Evolutionary conservation across 331 rosid species (phyloP).

Genomic region (Malus hybrid): DNA sequence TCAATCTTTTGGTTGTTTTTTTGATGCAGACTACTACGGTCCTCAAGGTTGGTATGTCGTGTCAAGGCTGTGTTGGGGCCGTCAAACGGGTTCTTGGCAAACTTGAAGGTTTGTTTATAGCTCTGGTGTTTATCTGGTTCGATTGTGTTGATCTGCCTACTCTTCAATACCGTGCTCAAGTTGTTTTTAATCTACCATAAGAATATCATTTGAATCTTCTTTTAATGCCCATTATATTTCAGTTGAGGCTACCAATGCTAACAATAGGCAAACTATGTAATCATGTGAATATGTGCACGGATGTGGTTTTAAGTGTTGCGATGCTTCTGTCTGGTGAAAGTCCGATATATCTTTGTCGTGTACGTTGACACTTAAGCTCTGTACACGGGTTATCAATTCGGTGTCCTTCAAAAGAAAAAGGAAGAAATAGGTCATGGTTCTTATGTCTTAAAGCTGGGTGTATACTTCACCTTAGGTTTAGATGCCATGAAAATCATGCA

Average conservation of each 20-base stretch:
- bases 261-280: background rate
- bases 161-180: background rate
- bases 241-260: background rate
- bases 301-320: background rate
- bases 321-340: background rate
- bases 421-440: background rate
- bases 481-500: background rate
- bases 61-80: constrained; percentile 87
- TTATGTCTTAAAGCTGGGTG: background rate
- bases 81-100: constrained; percentile 84
- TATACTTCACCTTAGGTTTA: background rate
- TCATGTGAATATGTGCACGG: too few relatives aligned
- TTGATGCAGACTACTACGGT: constrained; percentile 66
- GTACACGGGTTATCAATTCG: background rate
- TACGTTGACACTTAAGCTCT: background rate
- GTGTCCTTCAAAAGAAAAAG: background rate
- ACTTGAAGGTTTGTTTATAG: constrained; percentile 58
- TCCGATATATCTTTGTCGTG: background rate
- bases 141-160: background rate
- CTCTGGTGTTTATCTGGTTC: background rate
- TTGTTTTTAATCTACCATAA: background rate
- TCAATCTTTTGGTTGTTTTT: background rate
- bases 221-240: background rate
- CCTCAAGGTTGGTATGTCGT: constrained; percentile 94
- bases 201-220: background rate